Evolutionary conservation across 75 land plant species (phyloP).

Genomic region (Cunninghamia lanceolata): DNA sequence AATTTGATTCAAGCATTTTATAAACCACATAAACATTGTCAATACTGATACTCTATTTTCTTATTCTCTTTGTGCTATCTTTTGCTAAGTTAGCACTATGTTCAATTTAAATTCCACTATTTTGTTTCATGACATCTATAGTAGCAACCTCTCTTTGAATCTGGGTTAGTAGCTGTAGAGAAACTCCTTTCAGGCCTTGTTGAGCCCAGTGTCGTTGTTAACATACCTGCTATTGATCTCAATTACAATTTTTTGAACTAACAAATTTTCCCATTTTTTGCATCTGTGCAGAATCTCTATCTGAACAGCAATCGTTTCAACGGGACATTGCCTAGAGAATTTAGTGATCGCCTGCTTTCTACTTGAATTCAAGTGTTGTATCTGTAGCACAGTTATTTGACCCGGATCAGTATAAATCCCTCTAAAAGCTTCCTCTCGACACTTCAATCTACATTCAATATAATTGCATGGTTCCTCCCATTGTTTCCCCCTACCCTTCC

Average conservation of each 20-base stretch:
- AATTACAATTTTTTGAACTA: constrained; percentile 71
- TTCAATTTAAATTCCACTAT: too few species aligned
- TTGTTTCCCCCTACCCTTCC: constrained; percentile 59
- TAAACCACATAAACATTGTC: too few species aligned
- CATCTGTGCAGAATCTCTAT: constrained; percentile 59
- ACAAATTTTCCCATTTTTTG: constrained; percentile 37
- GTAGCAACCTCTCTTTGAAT: too few species aligned
- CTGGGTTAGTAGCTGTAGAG: constrained; percentile 65
- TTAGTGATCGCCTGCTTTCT: constrained; percentile 46
- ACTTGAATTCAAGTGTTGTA: constrained; percentile 54
- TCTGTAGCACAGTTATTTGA: constrained; percentile 74
- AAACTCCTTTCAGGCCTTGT: constrained; percentile 58
- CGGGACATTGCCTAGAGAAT: constrained; percentile 61
- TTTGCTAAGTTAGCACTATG: too few species aligned
- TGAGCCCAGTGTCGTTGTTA: constrained; percentile 26
- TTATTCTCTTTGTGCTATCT: too few species aligned
- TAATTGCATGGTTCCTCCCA: constrained; percentile 59
- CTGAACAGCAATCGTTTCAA: constrained; percentile 75
- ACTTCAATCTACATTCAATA: constrained; percentile 59
- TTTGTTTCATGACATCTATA: too few species aligned
- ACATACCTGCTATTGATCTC: constrained; percentile 53
- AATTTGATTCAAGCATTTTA: too few species aligned
- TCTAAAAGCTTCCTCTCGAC: constrained; percentile 41
- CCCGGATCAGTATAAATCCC: constrained; percentile 34
- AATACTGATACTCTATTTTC: too few species aligned